Evolutionary conservation across 257 asterid species (phyloP), one percentile per base, ranked within the genome.

Genomic region (Fraxinus cuspidata): DNA sequence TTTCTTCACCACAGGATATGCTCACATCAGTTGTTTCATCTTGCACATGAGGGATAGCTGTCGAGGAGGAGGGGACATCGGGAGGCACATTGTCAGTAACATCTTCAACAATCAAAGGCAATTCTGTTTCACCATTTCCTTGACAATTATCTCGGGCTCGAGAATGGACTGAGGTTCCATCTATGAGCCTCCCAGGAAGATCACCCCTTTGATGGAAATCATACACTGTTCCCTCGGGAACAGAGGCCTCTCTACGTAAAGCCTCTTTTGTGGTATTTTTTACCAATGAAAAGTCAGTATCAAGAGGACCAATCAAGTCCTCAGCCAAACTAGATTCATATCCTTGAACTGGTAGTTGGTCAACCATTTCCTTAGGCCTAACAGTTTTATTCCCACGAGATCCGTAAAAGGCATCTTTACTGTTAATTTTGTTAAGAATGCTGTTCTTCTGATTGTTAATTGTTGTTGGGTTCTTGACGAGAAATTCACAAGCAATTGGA

Each of bases 381-480:
- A 32, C 40, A 73, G 79, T 75, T 25, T 78, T 78, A 23, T 56
- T 74, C 70, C 72, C 78, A 77, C 31, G 74, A 79, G 68, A 77
- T 31, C 72, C 81, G 60, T 68, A 28, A 69, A 75, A 69, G 70
- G 40, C 67, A 7, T 76, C 63, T 65, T 64, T 68, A 72, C 51
- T 35, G 77, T 71, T 74, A 51, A 27, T 23, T 42, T 73, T 78
- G 35, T 40, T 37, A 58, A 80, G 74, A 47, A 32, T 53, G 63
- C 66, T 63, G 60, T 60, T 78, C 67, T 77, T 53, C 51, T 75
- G 75, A 70, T 73, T 82, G 51, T 65, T 76, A 56, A 44, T 80
- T 72, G 6, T 86, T 35, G 75, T 77, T 78, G 81, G 88, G 83
- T 85, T 84, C 84, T 71, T 84, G 25, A 81, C 65, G 68, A 82